phyloP scores from a whole-genome alignment of 2,329 filamentous ascomycete genomes.

The Penicillium decumbens region DNA sequence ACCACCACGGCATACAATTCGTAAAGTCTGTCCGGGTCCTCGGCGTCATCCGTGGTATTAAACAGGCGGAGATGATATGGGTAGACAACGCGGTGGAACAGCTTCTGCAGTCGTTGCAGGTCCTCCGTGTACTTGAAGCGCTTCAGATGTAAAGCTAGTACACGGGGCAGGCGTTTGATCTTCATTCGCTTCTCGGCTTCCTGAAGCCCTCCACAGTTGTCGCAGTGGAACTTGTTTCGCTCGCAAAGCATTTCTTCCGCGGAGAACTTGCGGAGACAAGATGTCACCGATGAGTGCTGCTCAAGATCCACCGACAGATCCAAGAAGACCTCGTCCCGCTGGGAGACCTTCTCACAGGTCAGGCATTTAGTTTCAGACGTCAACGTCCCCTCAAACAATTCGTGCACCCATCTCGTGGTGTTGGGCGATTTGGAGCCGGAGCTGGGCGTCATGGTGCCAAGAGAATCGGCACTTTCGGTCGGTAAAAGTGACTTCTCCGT shows the following conservation, averaged over 20 bases:
- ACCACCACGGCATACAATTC: constrained; percentile 96
- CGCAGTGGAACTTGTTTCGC: constrained; percentile 97
- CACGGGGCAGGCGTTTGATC: constrained; percentile 87
- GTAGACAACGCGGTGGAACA: constrained; percentile 95
- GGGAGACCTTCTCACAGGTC: constrained; percentile 92
- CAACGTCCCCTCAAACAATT: constrained; percentile 89
- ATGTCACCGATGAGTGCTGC: constrained; percentile 91
- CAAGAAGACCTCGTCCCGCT: constrained; percentile 90
- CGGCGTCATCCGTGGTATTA: constrained; percentile 93
- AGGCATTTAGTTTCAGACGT: constrained; percentile 95
- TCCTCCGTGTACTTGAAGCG: constrained; percentile 98
- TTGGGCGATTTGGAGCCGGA: constrained; percentile 54
- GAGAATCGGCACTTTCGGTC: constrained; percentile 42
- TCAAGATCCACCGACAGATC: constrained; percentile 95
- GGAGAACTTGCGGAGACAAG: constrained; percentile 91
- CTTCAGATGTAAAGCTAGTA: constrained; percentile 88
- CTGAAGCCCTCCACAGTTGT: constrained; percentile 91
- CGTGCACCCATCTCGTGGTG: constrained; percentile 86
- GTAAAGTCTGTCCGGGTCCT: constrained; percentile 88
- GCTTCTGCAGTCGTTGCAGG: constrained; percentile 84
- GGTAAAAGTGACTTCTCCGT: constrained; percentile 49
- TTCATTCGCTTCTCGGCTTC: constrained; percentile 99
- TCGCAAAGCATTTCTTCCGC: constrained; percentile 98
- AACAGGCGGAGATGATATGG: constrained; percentile 95
- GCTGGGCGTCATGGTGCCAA: constrained; percentile 51